Conservation (phyloP, 1,139 yeast species). For the Sugiyamaella novakii region DNA sequence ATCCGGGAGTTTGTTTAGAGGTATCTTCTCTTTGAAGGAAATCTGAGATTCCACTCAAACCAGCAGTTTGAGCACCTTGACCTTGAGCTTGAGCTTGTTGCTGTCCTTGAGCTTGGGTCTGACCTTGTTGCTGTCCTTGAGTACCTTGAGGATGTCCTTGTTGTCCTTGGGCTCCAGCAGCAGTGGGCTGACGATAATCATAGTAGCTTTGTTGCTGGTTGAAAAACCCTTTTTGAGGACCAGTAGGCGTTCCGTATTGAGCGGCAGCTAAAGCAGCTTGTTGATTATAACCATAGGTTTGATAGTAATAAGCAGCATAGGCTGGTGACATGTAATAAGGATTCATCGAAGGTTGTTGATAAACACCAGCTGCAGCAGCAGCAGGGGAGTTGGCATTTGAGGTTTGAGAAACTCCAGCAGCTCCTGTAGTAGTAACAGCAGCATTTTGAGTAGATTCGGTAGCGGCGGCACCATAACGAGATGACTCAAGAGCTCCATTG, state of each 20-base stretch:
- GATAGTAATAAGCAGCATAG: slow-evolving; percentile 39
- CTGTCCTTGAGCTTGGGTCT: slow-evolving; percentile 30
- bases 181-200: slow-evolving; percentile 31
- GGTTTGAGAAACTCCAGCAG: slow-evolving; percentile 17
- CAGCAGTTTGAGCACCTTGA: slow-evolving; percentile 23
- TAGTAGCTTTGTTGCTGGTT: slow-evolving; percentile 35
- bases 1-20: slow-evolving; percentile 32
- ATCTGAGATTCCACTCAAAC: slow-evolving; percentile 39
- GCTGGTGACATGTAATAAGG: slow-evolving; percentile 39
- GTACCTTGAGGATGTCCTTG: slow-evolving; percentile 20
- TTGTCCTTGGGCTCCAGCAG: slow-evolving; percentile 1
- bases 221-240: slow-evolving; percentile 35
- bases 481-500: slow-evolving; percentile 12
- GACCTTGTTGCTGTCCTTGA: slow-evolving; percentile 27
- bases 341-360: slow-evolving; percentile 32
- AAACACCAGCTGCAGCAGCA: slow-evolving; percentile 32
- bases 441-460: slow-evolving; percentile 11
- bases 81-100: slow-evolving; percentile 27
- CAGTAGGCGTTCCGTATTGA: slow-evolving; percentile 30
- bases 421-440: slow-evolving; percentile 19
- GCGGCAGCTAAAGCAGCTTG: slow-evolving; percentile 34
- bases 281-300: slow-evolving; percentile 37
- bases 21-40: slow-evolving; percentile 41
- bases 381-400: slow-evolving; percentile 29
- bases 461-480: slow-evolving; percentile 23